Evolutionary conservation across 495 filamentous ascomycete species (phyloP).

Genomic region (Xylaria nigripes): DNA sequence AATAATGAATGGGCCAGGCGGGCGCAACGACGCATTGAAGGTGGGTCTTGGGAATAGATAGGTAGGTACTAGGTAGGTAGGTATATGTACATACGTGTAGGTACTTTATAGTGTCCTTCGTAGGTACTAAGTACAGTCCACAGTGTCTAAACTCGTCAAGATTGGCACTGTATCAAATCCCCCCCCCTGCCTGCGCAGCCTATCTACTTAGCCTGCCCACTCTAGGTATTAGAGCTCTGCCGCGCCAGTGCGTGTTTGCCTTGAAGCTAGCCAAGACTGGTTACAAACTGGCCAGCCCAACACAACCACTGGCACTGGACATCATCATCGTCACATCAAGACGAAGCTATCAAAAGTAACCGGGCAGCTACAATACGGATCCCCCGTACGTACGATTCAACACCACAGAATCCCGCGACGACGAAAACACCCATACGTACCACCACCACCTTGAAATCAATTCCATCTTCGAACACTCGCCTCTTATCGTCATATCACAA

Average conservation of each 20-base stretch:
- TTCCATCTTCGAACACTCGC: not conserved
- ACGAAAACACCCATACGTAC: not conserved
- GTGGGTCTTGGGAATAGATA: too few relatives aligned
- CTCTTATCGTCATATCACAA: slow-evolving; percentile 6
- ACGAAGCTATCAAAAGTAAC: not conserved
- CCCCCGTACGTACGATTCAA: not conserved
- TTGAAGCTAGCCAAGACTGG: slow-evolving; percentile 13
- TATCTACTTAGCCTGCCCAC: too few relatives aligned
- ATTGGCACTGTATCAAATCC: too few relatives aligned
- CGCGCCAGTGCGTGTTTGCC: slow-evolving; percentile 33
- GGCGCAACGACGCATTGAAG: too few relatives aligned
- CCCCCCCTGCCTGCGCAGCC: too few relatives aligned
- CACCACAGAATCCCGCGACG: not conserved
- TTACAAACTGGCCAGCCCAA: not conserved
- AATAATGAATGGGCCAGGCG: too few relatives aligned
- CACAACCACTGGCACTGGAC: not conserved
- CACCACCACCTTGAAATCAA: not conserved
- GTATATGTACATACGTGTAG: too few relatives aligned
- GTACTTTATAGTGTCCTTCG: too few relatives aligned
- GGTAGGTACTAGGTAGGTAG: too few relatives aligned
- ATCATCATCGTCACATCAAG: not conserved
- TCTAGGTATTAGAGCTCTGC: slow-evolving; percentile 22
- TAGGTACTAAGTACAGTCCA: too few relatives aligned
- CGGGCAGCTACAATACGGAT: not conserved
- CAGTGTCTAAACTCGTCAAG: too few relatives aligned